Base-by-base conservation (phyloP, 2,329 filamentous ascomycete genomes). In the Aureobasidium sp. region DNA sequence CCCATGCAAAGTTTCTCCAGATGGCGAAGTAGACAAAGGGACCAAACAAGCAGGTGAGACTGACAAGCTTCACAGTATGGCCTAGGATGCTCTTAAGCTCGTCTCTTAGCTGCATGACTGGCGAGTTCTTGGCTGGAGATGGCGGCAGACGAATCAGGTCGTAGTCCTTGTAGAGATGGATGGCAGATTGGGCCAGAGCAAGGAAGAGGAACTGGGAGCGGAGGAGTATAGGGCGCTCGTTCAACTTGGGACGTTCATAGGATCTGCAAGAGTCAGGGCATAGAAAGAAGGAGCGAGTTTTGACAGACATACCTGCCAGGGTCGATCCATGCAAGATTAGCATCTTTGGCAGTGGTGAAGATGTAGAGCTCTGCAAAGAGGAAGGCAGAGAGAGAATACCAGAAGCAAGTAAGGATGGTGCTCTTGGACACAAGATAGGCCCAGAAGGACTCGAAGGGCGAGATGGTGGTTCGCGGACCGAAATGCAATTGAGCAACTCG, bases 191-290 rank as follows among this genome's bases (percentile, higher is more conserved):
- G n/a, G 81, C 75, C 10, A 89, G 62, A 4, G 89, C 90, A 47
- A 94, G 80, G 0, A 86, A 73, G 3, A 86, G 70, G 66, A 94
- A 83, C 68, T 89, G 85, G 63, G 82, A 83, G 37, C 89, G 85
- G 55, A 96, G 78, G 71, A 91, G 94, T 30, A 97, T 82, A 0
- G 91, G 87, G 66, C 89, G 84, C 78, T 97, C 93, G 72, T 97
- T 97, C 62, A 97, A 76, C 58, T 85, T 82, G 25, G 88, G 82
- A 39, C 91, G 83, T 72, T 94, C 90, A 66, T 82, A 79, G 11
- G 76, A 70, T 63, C 76, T 79, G 62, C 2, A 39, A n/a, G 14
- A 30, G 37, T 61, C 7, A 58, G 39, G 21, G 13, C 47, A 8
- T 8, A 21, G 1, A 21, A 36, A 61, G 39, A 25, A 48, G 29